Evolutionary conservation across 2,329 filamentous ascomycete species (phyloP), one percentile per base, ranked within the genome.

Genomic region (Ophiostoma quercus): DNA sequence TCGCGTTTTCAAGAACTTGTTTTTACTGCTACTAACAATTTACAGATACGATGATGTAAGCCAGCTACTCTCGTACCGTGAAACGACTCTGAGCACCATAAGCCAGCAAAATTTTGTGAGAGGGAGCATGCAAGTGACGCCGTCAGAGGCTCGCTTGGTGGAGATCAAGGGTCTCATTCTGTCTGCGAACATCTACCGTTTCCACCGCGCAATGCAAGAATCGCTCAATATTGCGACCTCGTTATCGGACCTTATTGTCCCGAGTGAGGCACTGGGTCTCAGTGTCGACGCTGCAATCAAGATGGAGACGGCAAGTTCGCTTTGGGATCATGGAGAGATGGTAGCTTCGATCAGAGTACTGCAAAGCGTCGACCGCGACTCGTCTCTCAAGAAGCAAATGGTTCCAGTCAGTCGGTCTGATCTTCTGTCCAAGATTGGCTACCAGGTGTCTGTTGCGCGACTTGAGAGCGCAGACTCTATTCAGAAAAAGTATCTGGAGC

Each of bases 261-360:
- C 88, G 3, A 95, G 91, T 76, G 84, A 85, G 71, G 82, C 86
- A 0, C 79, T 92, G n/a, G 92, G 90, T 0, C 80, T 98, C 1
- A 86, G 88, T 70, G 87, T 97, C 63, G 90, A 93, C 76, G 91
- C 89, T 14, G 89, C 89, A 14, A 87, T 93, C 54, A 88, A 89
- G 73, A 86, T 94, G 69, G 95, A 98, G 78, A 87, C 92, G 8
- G 94, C 96, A 12, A 92, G 91, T 75, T 92, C 96, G 7, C 82
- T 99, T 0, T 99, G 95, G 94, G 92, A 96, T 72, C 91, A 97
- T 77, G 93, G 93, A 14, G 94, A 99, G 78, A 92, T 92, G 82
- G 87, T 90, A 25, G 88, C 92, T 0, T 97, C 95, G 0, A 97
- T 99, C 71, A 86, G 89, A 51, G 94, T 98, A 85, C 86, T 98